Conservation (phyloP, 306 rosid genomes). For the Rosa lucieae region DNA sequence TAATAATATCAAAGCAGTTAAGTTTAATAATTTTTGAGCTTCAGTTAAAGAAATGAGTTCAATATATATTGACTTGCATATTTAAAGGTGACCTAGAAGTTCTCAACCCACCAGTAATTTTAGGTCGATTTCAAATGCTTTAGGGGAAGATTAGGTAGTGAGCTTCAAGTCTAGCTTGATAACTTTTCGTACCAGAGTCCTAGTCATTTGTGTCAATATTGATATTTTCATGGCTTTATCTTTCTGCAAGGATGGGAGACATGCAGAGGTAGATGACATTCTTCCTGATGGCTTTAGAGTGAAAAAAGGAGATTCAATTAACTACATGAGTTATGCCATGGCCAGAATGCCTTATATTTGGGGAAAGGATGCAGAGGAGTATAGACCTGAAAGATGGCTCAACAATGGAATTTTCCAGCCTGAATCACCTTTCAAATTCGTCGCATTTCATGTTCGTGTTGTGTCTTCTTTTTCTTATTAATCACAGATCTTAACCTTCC, state of each 20-base stretch:
- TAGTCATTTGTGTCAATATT: neutral
- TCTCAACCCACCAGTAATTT: neutral
- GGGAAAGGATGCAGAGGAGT: conserved; percentile 68
- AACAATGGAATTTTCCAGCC: conserved; percentile 53
- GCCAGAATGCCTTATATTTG: conserved; percentile 73
- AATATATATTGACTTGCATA: neutral
- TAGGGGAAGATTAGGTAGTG: neutral
- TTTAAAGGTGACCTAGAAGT: neutral
- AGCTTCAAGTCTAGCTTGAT: neutral
- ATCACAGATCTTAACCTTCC: neutral
- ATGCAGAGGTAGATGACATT: conserved; percentile 42
- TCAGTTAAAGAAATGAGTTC: neutral
- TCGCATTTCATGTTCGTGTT: conserved; percentile 64
- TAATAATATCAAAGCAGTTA: neutral
- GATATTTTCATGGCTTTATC: neutral
- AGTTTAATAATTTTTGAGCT: neutral
- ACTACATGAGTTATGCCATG: conserved; percentile 62
- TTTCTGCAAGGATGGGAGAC: conserved; percentile 60
- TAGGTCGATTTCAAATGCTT: neutral
- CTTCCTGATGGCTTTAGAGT: conserved; percentile 73
- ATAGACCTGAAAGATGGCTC: conserved; percentile 75
- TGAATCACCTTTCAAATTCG: conserved; percentile 72
- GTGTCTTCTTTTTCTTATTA: neutral
- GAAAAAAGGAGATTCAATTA: conserved; percentile 60
- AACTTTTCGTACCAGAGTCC: neutral